Base-by-base conservation (phyloP, 208 protist species). In the Kentomonas sorsogonicus region DNA sequence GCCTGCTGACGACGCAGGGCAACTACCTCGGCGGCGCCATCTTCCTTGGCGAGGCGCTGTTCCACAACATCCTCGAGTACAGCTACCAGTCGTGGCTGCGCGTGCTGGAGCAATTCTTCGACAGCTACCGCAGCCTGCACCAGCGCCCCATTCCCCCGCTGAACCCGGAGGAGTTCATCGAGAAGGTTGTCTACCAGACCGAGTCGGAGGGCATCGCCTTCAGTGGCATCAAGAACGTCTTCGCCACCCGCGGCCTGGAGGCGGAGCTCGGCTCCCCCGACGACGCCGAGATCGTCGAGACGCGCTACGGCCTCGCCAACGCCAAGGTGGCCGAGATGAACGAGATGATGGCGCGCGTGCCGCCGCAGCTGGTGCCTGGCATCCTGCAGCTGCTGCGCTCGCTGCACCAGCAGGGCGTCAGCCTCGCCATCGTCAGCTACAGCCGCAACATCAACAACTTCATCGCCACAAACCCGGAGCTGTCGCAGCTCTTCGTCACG, bases 221-320 rank as follows among this genome's bases (percentile, higher is more conserved):
- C 60, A 93, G 78, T 61, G 89, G 89, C 45, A 87, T 95, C 57
- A 72, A 91, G 45, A 84, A 90, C 36, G 82, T 95, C 26, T 60
- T 95, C 27, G 69, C 77, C 22, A 50, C 63, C 25, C 77, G 89
- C 51, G 74, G 72, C 31, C 81, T 95, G 38, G 64, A 84, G 51
- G 62, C 93, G 11, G 85, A 88, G 43, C 72, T 95, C 11, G 89
- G 89, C 40, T 80, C 83, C 10, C 81, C 86, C 3, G 77, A 89
- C 45, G 89, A 95, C 52, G 86, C 86, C 3, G 85, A 95, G 50
- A 93, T 95, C 59, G 86, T 95, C 0, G 85, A 93, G 70, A 95
- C 89, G 23, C 80, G 83, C 20, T 89, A 92, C 63, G 89, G 89
- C 7, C 67, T 95, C 18, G 89, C 85, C 15, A 95, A 95, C 60